Evolutionary conservation across 345 rosid genomes (phyloP).

Genomic region (Eucalyptus leucophloia): DNA sequence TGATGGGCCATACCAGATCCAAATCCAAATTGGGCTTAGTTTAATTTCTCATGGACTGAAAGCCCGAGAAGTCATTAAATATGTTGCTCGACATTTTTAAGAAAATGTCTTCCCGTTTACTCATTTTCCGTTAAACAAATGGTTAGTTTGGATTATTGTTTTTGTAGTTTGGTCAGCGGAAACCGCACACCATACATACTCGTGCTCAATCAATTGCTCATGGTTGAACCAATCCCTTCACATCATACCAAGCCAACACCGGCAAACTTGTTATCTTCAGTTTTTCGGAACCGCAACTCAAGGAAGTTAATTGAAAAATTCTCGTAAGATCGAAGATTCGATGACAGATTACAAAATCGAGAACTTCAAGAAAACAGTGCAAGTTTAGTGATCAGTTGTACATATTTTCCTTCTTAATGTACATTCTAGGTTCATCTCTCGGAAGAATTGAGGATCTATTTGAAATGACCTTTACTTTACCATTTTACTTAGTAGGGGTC

Average conservation of each 20-base stretch:
- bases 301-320: not conserved
- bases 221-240: not conserved
- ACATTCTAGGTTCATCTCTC: no score
- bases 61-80: not conserved
- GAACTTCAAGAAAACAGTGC: not conserved
- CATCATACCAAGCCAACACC: not conserved
- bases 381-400: not conserved
- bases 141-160: no score
- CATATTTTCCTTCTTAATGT: not conserved
- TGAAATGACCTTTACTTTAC: no score
- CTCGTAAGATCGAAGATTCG: not conserved
- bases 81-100: not conserved
- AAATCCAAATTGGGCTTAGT: not conserved
- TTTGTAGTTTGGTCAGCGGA: not conserved
- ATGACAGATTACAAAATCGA: not conserved
- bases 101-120: no score
- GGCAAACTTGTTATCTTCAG: not conserved
- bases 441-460: no score
- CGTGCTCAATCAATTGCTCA: not conserved
- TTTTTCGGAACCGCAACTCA: not conserved
- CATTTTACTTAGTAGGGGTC: not conserved
- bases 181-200: not conserved
- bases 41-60: not conserved
- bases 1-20: not conserved
- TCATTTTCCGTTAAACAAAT: no score